Base-by-base conservation (phyloP, 2,329 filamentous ascomycete species). In the Elsinoe fawcettii region DNA sequence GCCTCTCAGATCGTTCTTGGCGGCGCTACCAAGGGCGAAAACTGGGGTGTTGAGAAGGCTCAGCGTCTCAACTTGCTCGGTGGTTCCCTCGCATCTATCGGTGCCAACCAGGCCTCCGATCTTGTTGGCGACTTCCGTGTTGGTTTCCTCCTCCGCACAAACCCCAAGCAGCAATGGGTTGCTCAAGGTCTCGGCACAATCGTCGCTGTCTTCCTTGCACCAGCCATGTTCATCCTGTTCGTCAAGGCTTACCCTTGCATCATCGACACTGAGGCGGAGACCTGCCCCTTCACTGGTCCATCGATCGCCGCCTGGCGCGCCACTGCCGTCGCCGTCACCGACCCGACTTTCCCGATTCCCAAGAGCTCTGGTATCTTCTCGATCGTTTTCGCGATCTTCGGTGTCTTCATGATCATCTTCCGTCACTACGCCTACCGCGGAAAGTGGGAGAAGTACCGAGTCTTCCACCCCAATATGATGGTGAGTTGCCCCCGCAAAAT, bases 241-340 rank as follows among this genome's bases (percentile, higher is more conserved):
- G 78, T 81, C 60, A 77, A 78, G 4, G 85, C 85, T 0, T 87
- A 88, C 67, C 84, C 84, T 0, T 87, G 85, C 66, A 84, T 87
- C 62, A 77, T 82, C 66, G 71, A 77, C 57, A 61, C 71, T 16
- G 66, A 71, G 1, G 71, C 71, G 1, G 70, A 75, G 4, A 71
- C 62, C 3, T 87, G 84, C 66, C 71, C 79, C 30, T 88, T 87
- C 71, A 65, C 68, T 7, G 81, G 80, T 1, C 84, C 84, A 2
- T 84, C 82, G 1, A 83, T 86, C 12, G 71, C 79, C 0, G 84
- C 84, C 0, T 87, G 84, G 84, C 75, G 78, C 39, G 84, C 84
- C 3, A 81, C 86, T 5, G 83, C 85, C 1, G 71, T 78, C 59
- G 82, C 82, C 14, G 81, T 84, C 59, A 84, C 81, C 0, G 76